Evolutionary conservation across 2,329 filamentous ascomycete species (phyloP).

Genomic region (Alternaria tenuissima): DNA sequence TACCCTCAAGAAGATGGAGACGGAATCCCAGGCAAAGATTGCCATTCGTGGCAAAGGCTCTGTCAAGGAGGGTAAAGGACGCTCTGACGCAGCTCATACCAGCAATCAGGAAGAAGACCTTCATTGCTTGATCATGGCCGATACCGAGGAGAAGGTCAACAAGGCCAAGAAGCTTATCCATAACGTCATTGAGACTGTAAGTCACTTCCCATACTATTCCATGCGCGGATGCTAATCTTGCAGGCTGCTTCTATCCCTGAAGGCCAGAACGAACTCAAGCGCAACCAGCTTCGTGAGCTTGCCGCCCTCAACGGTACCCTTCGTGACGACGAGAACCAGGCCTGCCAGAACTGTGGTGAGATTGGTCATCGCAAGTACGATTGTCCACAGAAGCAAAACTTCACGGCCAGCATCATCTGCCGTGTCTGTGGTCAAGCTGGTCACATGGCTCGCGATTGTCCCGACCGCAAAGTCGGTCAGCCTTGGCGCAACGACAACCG

Average conservation of each 20-base stretch:
- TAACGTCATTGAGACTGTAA: conserved; percentile 97
- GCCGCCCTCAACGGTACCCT: conserved; percentile 98
- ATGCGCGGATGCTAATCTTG: conserved; percentile 39
- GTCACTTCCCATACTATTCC: conserved; percentile 48
- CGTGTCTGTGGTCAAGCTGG: conserved; percentile 97
- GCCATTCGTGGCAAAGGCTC: conserved; percentile 99
- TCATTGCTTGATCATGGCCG: conserved; percentile 99
- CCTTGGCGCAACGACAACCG: conserved; percentile 86
- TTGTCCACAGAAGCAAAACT: conserved; percentile 96
- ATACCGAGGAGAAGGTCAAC: conserved; percentile 99
- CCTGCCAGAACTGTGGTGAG: conserved; percentile 98
- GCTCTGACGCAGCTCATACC: conserved; percentile 97
- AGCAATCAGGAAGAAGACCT: conserved; percentile 99
- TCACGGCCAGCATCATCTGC: conserved; percentile 99
- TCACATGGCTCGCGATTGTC: conserved; percentile 98
- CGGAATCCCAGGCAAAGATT: conserved; percentile 96
- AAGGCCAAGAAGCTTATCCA: conserved; percentile 99
- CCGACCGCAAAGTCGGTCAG: conserved; percentile 87
- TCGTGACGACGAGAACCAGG: conserved; percentile 98
- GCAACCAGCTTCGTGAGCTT: conserved; percentile 96
- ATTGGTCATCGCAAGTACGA: conserved; percentile 99
- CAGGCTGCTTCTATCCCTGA: conserved; percentile 98
- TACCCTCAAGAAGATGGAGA: conserved; percentile 99
- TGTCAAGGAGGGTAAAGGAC: conserved; percentile 99
- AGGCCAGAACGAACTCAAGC: conserved; percentile 98